phyloP scores from a whole-genome alignment of 371 early-diverging fungal species.

The Rhizopus arrhizus region DNA sequence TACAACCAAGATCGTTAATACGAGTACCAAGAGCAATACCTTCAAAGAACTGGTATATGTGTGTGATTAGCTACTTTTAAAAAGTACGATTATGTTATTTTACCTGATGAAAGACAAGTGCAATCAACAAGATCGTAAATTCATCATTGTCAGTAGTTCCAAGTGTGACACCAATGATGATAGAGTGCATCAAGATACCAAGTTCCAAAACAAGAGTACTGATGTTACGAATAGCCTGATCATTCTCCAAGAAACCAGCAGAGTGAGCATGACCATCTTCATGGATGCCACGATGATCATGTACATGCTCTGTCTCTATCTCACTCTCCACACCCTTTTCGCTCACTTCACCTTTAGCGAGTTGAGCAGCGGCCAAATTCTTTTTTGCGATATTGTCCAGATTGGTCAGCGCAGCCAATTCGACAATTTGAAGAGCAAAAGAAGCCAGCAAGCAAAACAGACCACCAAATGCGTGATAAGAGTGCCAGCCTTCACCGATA shows the following conservation, averaged over 20 bases:
- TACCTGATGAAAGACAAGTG: constrained; percentile 85
- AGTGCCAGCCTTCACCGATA: constrained; percentile 35
- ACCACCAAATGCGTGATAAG: constrained; percentile 42
- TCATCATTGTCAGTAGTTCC: constrained; percentile 64
- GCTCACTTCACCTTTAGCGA: neutral
- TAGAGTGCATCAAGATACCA: constrained; percentile 84
- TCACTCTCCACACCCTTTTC: no score
- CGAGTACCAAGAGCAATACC: constrained; percentile 61
- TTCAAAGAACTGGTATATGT: constrained; percentile 50
- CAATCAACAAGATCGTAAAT: constrained; percentile 72
- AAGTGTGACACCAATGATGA: constrained; percentile 83
- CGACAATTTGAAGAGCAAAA: constrained; percentile 36
- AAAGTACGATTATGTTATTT: neutral
- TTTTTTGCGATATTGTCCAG: constrained; percentile 22
- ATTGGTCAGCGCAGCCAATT: constrained; percentile 35
- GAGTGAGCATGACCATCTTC: constrained; percentile 54
- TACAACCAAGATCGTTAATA: constrained; percentile 47
- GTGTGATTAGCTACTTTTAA: neutral
- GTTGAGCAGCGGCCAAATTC: constrained; percentile 2
- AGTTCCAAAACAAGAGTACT: constrained; percentile 70
- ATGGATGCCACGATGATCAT: constrained; percentile 28
- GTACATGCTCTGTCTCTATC: constrained; percentile 2
- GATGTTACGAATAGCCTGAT: constrained; percentile 33
- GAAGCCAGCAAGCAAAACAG: constrained; percentile 44
- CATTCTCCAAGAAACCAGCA: constrained; percentile 43